Base-by-base conservation (phyloP, 78 protist genomes). In the Capsaspora owczarzaki region DNA sequence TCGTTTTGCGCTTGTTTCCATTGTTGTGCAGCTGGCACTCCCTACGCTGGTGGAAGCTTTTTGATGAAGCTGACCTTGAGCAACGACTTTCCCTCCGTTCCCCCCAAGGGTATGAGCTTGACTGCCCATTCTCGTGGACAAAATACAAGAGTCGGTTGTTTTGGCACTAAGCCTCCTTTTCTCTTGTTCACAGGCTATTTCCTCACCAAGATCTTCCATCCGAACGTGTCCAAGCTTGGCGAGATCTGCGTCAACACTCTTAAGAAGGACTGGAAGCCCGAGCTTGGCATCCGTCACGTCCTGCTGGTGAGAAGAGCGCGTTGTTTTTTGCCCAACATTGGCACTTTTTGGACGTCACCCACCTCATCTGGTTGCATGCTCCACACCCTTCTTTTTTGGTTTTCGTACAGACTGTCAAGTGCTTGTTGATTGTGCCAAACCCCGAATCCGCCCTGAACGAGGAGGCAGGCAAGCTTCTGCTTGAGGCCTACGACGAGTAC, bases 401-500 rank as follows among this genome's bases (percentile, higher is more conserved):
- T 56, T 2, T 25, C 66, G 49, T 20, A 22, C 80, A 90, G 95
- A 91, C 93, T 4, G 80, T 98, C 63, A 85, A 93, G 60, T 96
- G 99, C 82, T 85, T 98, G 42, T 88, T 98, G 42, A 94, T 98
- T 74, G 92, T 82, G 29, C 99, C 99, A 37, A 94, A 93, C 89
- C 96, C 99, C 2, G 99, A 94, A 79, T 90, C 96, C 6, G 98
- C 99, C 0, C 94, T 98, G 56, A 98, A 98, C 80, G 99, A 95
- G 74, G 98, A 94, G 71, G 99, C 99, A 8, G 97, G 96, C 3
- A 88, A 86, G 84, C 84, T 96, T 33, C 74, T 95, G 14, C 82
- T 92, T 61, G 99, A 97, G 63, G 85, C 88, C 61, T 96, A 92
- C 79, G 95, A 92, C 6, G 95, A 79, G 41, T 98, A 89, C 79